Evolutionary conservation across 345 rosid genomes (phyloP), one percentile per base, ranked within the genome.

Genomic region (Ceriops zippeliana): DNA sequence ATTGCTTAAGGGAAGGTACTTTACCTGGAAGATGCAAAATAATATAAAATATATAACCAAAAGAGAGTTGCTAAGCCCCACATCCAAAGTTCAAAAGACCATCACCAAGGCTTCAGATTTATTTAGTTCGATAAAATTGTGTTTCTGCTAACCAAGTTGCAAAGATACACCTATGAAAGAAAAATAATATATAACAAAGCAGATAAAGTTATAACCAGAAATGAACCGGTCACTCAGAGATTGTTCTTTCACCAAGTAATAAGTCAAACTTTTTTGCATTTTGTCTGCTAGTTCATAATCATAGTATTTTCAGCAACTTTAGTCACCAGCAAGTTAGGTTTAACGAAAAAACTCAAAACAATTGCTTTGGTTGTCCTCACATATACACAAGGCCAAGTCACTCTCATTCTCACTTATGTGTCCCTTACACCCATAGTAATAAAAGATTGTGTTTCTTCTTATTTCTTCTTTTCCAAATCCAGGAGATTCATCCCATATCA

Each of bases 11-110:
- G 53, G 22, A 63, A 73, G 24, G 47, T 51, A 42, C 11, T 53
- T 6, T 32, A 31, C 54, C 8, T 27, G 9, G 53, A 42, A 68
- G 67, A 34, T 32, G 6, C n/a, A 22, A 52, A 42, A 62, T 17
- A 60, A 65, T 24, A 27, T 27, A 24, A 56, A 56, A 7, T n/a
- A 56, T 56, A 34, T 21, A n/a, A 75, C 58, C 30, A 68, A 22
- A 17, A 56, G 60, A 37, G 17, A 24, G 17, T 2, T 56, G 21
- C 30, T 58, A 22, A 15, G 34, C 58, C 22, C 51, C 64, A 9
- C 52, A 17, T 52, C 52, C 35, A 37, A 6, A 31, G 17, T 51
- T 46, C 22, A 56, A 7, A 68, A 30, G 9, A 56, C 5, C 47
- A 64, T 65, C 35, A 61, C 54, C 27, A 54, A 32, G 52, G 61